Evolutionary conservation across 805 yeast genomes (phyloP), one percentile per base, ranked within the genome.

Genomic region (Candida ipomoeae): DNA sequence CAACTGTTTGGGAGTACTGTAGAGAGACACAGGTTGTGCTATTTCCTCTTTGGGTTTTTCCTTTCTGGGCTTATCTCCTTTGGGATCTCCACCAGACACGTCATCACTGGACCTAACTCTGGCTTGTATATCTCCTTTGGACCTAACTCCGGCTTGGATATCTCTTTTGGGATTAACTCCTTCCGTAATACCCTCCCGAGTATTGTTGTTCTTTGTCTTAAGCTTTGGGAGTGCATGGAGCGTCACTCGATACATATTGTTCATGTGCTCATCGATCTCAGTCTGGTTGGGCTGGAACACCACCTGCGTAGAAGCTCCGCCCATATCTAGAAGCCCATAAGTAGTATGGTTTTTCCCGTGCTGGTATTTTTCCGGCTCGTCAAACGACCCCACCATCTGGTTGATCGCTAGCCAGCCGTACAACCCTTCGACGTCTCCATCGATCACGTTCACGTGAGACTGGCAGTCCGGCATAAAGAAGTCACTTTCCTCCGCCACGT

Each of bases 321-420:
- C 86, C 82, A 82, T 76, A 53, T 81, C 84, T 36, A 82, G 63
- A 14, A 82, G 60, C 0, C 88, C 89, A 52, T 74, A 81, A 0
- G 86, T 77, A 11, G 72, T 63, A 49, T 73, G 75, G 42, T 67
- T 66, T 41, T 73, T 69, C 5, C 79, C 80, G 48, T 73, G 78
- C 33, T 71, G 60, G 43, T 71, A 75, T 5, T 60, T 55, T 10
- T 55, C 57, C 1, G 73, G 73, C n/a, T 62, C 48, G 36, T 68
- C 72, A 34, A 81, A 65, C 0, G 79, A 60, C 1, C 80, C 81
- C 29, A 77, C 69, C 53, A 81, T 61, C 46, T 80, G 81, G 59
- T 84, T 85, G 23, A 83, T 62, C 0, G 86, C 77, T 7, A 84
- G 65, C 89, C 89, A 85, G 1, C 85, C 83, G 56, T 81, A 82